phyloP scores from a whole-genome alignment of 164 flowering plant species.

The Tetracentron sinense region DNA sequence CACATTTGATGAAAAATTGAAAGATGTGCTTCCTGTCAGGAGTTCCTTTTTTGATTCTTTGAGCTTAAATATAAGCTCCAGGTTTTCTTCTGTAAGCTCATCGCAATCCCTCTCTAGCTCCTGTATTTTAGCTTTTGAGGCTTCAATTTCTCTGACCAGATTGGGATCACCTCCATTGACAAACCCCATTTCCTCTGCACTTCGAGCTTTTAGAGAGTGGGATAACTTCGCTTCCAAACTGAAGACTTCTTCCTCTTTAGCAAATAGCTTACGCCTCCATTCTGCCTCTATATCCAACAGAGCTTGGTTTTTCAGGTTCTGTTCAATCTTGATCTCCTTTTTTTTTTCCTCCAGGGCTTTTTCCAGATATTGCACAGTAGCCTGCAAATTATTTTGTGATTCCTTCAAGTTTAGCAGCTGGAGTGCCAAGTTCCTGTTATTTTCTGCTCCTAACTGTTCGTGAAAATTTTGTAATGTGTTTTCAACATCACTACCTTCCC shows the following conservation, averaged over 20 bases:
- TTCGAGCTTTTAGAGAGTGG: slow-evolving; percentile 19
- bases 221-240: slow-evolving; percentile 41
- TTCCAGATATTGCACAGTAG: slow-evolving; percentile 41
- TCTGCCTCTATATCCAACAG: slow-evolving; percentile 35
- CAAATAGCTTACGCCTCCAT: slow-evolving; percentile 33
- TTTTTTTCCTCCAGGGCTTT: slow-evolving; percentile 42
- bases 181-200: slow-evolving; percentile 16
- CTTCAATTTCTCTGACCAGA: slow-evolving; percentile 32
- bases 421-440: slow-evolving; percentile 18
- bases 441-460: slow-evolving; percentile 19
- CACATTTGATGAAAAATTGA: slow-evolving; percentile 13
- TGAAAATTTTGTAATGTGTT: not conserved
- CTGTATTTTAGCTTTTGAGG: slow-evolving; percentile 41
- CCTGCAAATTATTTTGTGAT: slow-evolving; percentile 45
- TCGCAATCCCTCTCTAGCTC: slow-evolving; percentile 63
- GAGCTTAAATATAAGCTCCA: slow-evolving; percentile 46
- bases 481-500: no score
- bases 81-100: slow-evolving; percentile 64
- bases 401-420: slow-evolving; percentile 44
- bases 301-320: slow-evolving; percentile 22
- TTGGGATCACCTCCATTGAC: slow-evolving; percentile 19
- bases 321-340: slow-evolving; percentile 37
- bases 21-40: slow-evolving; percentile 8
- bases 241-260: slow-evolving; percentile 45
- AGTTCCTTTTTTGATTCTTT: slow-evolving; percentile 34